Evolutionary conservation across 2,329 filamentous ascomycete genomes (phyloP).

Genomic region (Aspergillus hortae): DNA sequence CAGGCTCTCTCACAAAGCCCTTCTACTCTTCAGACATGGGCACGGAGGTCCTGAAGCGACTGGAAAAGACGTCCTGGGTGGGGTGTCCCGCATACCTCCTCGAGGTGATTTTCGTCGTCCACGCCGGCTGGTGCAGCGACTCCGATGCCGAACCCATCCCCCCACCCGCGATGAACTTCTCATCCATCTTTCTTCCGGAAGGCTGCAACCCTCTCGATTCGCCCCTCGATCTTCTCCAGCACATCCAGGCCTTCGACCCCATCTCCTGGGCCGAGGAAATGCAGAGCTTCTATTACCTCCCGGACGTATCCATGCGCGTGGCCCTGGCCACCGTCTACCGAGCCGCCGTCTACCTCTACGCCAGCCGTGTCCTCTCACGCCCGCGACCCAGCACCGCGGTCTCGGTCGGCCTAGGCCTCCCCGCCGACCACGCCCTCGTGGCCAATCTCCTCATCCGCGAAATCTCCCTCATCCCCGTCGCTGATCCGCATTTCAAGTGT

Average conservation of each 20-base stretch:
- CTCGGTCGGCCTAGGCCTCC: slow-evolving; percentile 24
- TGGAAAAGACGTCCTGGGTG: slow-evolving; percentile 39
- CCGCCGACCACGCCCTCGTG: slow-evolving; percentile 26
- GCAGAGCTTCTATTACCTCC: slow-evolving; percentile 43
- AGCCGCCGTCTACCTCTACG: slow-evolving; percentile 39
- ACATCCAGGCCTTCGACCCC: slow-evolving; percentile 39
- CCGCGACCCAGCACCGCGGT: slow-evolving; percentile 18
- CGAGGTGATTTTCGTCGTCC: slow-evolving; percentile 40
- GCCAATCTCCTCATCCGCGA: slow-evolving; percentile 33
- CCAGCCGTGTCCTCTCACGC: slow-evolving; percentile 36
- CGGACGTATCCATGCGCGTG: slow-evolving; percentile 46
- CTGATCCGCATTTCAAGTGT: slow-evolving; percentile 41
- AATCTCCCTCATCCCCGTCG: slow-evolving; percentile 31
- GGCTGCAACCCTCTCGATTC: slow-evolving; percentile 28
- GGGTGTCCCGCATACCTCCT: slow-evolving; percentile 40
- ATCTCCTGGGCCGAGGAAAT: slow-evolving; percentile 36
- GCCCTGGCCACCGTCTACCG: slow-evolving; percentile 43
- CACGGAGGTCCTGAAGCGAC: slow-evolving; percentile 34
- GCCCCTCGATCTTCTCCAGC: slow-evolving; percentile 30
- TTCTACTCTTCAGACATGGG: slow-evolving; percentile 37
- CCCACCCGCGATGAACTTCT: slow-evolving; percentile 25
- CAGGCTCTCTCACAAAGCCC: slow-evolving; percentile 36
- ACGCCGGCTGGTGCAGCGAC: slow-evolving; percentile 34
- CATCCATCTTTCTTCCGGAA: slow-evolving; percentile 23
- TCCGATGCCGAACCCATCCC: slow-evolving; percentile 20